These are phyloP conservation scores for Ogataea polymorpha DNA, from an alignment of 805 yeast species.

Conservation along the genomic window DNA sequence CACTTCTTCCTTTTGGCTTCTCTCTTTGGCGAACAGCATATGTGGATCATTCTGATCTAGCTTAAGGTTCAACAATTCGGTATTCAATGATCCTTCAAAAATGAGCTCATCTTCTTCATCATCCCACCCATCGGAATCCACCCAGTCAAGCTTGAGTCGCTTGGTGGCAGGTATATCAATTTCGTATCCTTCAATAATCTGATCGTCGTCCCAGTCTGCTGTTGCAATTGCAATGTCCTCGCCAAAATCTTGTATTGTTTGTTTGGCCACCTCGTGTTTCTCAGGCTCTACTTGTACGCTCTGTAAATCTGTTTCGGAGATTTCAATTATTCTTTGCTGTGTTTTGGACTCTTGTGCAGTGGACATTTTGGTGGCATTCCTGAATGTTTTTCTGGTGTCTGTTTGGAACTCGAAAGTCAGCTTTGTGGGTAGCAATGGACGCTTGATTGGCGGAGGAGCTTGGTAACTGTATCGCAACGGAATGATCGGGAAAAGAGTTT, in stretches of 20 bases:
- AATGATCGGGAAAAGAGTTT: constrained; percentile 56
- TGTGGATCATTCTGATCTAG: constrained; percentile 88
- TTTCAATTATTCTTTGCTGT: constrained; percentile 25
- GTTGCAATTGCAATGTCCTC: constrained; percentile 64
- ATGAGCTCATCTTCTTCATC: constrained; percentile 65
- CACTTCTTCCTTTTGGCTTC: constrained; percentile 10
- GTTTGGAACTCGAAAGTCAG: constrained; percentile 57
- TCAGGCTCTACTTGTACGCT: constrained; percentile 16
- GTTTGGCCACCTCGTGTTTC: constrained; percentile 18
- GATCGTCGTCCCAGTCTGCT: constrained; percentile 75
- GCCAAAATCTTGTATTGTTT: constrained; percentile 38
- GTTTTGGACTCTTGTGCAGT: constrained; percentile 9
- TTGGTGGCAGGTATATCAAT: constrained; percentile 21
- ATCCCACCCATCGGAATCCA: constrained; percentile 42
- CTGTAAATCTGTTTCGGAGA: constrained; percentile 29
- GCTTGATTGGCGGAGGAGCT: constrained; percentile 41
- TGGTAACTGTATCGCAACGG: constrained; percentile 55
- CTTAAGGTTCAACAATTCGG: constrained; percentile 38
- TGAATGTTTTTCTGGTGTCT: constrained; percentile 57
- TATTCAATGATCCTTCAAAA: constrained; percentile 60
- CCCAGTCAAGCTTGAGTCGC: constrained; percentile 29
- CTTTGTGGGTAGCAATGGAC: constrained; percentile 58
- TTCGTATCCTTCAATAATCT: constrained; percentile 50
- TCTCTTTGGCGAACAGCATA: constrained; percentile 59
- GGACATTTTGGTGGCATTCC: constrained; percentile 23